Evolutionary conservation across 2,329 filamentous ascomycete genomes (phyloP).

Genomic region (Falciphora oryzae): DNA sequence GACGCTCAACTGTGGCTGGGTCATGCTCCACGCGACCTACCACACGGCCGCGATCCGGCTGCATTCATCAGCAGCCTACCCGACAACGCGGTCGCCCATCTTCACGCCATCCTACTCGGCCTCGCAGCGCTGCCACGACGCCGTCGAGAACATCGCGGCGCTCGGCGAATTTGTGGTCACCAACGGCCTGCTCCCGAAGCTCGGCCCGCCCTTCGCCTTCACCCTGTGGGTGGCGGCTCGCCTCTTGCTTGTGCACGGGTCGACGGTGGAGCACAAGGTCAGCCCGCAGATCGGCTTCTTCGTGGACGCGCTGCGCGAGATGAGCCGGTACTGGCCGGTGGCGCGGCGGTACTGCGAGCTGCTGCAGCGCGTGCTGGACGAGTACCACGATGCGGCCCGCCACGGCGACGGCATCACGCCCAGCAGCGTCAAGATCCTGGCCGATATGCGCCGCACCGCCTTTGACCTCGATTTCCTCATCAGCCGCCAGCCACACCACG

Average conservation of each 20-base stretch:
- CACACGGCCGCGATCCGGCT: constrained; percentile 85
- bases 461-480: constrained; percentile 90
- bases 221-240: constrained; percentile 88
- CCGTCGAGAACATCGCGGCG: constrained; percentile 76
- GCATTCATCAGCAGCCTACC: constrained; percentile 89
- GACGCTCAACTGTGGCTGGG: constrained; percentile 72
- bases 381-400: constrained; percentile 73
- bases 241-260: constrained; percentile 81
- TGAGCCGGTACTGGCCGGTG: constrained; percentile 82
- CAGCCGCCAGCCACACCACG: constrained; percentile 64
- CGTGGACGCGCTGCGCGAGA: constrained; percentile 72
- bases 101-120: constrained; percentile 87
- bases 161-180: constrained; percentile 73
- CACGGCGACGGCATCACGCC: constrained; percentile 72
- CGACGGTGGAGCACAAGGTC: constrained; percentile 78
- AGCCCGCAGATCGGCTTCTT: constrained; percentile 76
- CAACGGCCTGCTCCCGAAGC: constrained; percentile 68
- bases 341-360: constrained; percentile 76
- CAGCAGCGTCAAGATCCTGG: constrained; percentile 77
- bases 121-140: constrained; percentile 73
- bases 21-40: constrained; percentile 87
- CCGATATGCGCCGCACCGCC: constrained; percentile 86
- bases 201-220: constrained; percentile 88
- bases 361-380: constrained; percentile 76
- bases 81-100: constrained; percentile 79